Percentiles rank a stretch among this genome's conserved stretches.
These are phyloP conservation scores for Leucaena leucocephala DNA, from an alignment of 306 rosid genomes.

Conservation along the genomic window DNA sequence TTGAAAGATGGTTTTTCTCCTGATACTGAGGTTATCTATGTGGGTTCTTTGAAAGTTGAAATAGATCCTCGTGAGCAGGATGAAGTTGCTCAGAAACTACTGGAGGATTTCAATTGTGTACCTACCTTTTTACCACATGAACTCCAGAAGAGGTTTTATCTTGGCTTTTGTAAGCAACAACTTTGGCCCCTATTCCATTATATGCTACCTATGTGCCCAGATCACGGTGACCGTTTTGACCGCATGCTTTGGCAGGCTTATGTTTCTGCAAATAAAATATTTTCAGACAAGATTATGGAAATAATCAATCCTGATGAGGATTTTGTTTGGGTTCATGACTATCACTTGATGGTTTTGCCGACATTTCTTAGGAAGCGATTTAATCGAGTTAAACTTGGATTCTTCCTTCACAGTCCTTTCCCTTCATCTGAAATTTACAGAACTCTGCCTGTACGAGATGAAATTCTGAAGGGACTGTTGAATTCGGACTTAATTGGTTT, in stretches of 20 bases:
- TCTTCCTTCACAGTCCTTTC: constrained; percentile 86
- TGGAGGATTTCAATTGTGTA: constrained; percentile 69
- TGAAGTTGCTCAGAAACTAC: constrained; percentile 70
- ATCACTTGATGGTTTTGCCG: constrained; percentile 81
- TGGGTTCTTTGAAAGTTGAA: constrained; percentile 76
- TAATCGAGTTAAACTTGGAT: constrained; percentile 72
- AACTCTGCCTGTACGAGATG: constrained; percentile 76
- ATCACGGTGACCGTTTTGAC: constrained; percentile 76
- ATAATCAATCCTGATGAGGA: constrained; percentile 76
- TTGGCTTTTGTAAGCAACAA: constrained; percentile 73
- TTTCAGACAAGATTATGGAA: constrained; percentile 83
- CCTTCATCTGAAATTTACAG: constrained; percentile 81
- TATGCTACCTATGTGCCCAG: constrained; percentile 79
- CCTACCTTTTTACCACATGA: constrained; percentile 79
- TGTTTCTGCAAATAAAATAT: constrained; percentile 79
- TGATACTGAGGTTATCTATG: constrained; percentile 68
- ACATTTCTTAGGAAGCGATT: constrained; percentile 70
- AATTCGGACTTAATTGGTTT: constrained; percentile 80
- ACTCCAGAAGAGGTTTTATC: constrained; percentile 60
- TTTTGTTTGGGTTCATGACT: constrained; percentile 84
- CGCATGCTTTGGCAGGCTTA: constrained; percentile 80
- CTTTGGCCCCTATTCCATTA: constrained; percentile 88
- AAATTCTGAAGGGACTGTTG: constrained; percentile 73
- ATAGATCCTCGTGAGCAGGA: constrained; percentile 71
- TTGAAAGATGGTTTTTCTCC: constrained; percentile 69